These are phyloP conservation scores for Candida maris DNA, from an alignment of 805 yeast genomes.

Conservation along the genomic window DNA sequence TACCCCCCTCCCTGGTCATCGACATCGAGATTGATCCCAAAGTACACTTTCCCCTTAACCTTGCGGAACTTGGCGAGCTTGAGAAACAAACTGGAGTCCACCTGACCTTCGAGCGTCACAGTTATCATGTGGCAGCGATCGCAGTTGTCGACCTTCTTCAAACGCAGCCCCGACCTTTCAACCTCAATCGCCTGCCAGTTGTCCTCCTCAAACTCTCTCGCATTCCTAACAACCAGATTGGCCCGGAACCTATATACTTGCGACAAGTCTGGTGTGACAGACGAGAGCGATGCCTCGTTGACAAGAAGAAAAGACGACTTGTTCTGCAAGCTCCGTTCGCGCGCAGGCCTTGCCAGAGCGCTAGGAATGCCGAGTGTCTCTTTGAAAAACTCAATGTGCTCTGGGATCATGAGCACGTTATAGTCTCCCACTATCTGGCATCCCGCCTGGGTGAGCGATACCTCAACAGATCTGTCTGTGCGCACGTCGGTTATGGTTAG, in stretches of 20 bases:
- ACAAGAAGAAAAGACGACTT: slow-evolving; percentile 39
- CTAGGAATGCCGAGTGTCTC: slow-evolving; percentile 31
- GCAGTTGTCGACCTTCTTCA: slow-evolving; percentile 30
- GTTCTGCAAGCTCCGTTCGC: slow-evolving; percentile 24
- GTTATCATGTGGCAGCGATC: slow-evolving; percentile 45
- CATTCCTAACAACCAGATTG: slow-evolving; percentile 31
- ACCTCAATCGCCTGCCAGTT: slow-evolving; percentile 28
- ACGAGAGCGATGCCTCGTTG: slow-evolving; percentile 29
- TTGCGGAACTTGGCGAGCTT: slow-evolving; percentile 34
- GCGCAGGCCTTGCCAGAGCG: slow-evolving; percentile 28
- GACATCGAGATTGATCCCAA: slow-evolving; percentile 33
- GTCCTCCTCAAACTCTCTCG: slow-evolving; percentile 37
- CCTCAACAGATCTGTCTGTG: slow-evolving; percentile 4
- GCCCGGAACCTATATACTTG: slow-evolving; percentile 33
- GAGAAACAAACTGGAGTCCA: slow-evolving; percentile 32
- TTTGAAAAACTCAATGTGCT: slow-evolving; percentile 29
- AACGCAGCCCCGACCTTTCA: slow-evolving; percentile 6
- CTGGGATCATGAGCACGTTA: slow-evolving; percentile 12
- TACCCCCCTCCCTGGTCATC: slow-evolving; percentile 11
- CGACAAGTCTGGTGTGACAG: slow-evolving; percentile 8
- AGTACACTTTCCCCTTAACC: slow-evolving; percentile 35
- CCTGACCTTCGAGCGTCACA: slow-evolving; percentile 34
- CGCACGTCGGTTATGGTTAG: slow-evolving; percentile 6
- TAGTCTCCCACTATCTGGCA: slow-evolving; percentile 8
- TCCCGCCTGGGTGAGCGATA: slow-evolving; percentile 3